Base-by-base conservation (phyloP, 2,329 filamentous ascomycete genomes). In the Tolypocladium inflatum region DNA sequence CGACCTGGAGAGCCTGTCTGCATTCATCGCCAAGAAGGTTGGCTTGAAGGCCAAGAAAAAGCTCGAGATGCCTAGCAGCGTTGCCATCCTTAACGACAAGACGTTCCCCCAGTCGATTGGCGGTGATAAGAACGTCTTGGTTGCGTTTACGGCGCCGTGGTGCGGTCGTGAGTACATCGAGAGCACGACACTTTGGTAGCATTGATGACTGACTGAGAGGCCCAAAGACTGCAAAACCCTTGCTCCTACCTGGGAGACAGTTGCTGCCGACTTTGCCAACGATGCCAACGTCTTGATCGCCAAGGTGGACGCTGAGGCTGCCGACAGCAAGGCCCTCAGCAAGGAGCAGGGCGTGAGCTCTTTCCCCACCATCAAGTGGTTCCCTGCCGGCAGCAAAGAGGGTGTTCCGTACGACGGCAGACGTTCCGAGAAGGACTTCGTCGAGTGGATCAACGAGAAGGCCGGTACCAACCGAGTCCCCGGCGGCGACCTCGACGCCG, bases 341-440 rank as follows among this genome's bases (percentile, higher is more conserved):
- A 75, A 84, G 70, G 85, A 87, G 55, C 87, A 94, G 70, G 90
- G 86, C 61, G 84, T 99, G 65, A 82, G 82, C 57, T 90, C 88
- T 41, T 99, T 95, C 81, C 94, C 94, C 55, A 99, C 94, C 62
- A 96, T 99, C 80, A 96, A 96, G 79, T 99, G 88, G 84, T 99
- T 97, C 83, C 84, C 91, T 65, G 89, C 88, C 73, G 92, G 91
- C 66, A 89, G 86, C 70, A 89, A 82, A 63, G 85, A 88, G 69
- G 74, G 85, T 52, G 81, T 87, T 66, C 70, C 79, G 52, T 99
- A 97, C 81, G 76, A 80, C 57, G 87, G 89, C 61, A 89, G 83
- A 61, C 92, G 94, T 64, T 78, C 79, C 55, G 91, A 97, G 79
- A 79, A 82, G 53, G 88, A 86, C 63, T 79, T 99, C 48, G 73